Base-by-base conservation (phyloP, 2,329 filamentous ascomycete genomes). In the Fonsecaea multimorphosa region DNA sequence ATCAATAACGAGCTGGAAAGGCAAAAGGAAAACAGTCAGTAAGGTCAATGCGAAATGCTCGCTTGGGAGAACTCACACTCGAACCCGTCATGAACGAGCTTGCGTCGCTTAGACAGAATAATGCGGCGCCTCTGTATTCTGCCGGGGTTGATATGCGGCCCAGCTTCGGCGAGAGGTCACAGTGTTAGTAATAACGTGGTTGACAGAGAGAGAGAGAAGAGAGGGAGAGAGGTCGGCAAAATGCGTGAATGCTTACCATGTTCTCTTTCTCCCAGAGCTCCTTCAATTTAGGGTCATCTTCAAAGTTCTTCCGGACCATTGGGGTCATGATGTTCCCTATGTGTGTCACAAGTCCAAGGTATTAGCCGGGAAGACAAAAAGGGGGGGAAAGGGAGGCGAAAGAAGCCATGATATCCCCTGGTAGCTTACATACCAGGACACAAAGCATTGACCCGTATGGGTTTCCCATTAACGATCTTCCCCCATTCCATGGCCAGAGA, bases 301-400 rank as follows among this genome's bases (percentile, higher is more conserved):
- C 84, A 73, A 97, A 95, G 34, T 96, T 85, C 64, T 86, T 85
- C 75, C 91, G 86, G 1, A 94, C 91, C 93, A 97, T 96, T 24
- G 89, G 87, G 0, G 84, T 86, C 27, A 85, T 77, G 52, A 86
- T 84, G 65, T 86, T 68, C 2, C 66, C 66, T 66, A n/a, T n/a
- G n/a, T n/a, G n/a, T n/a, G n/a, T n/a, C n/a, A n/a, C n/a, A n/a
- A n/a, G n/a, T n/a, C n/a, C n/a, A n/a, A n/a, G n/a, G n/a, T n/a
- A n/a, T n/a, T n/a, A n/a, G n/a, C n/a, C n/a, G n/a, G 38, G 2
- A 12, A n/a, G 1, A 12, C 12, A 24, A 54, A 40, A 22, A 34
- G 14, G 3, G 22, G 40, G 7, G 38, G 9, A 19, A 9, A 16
- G 22, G 9, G n/a, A 31, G 8, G 8, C 3, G 12, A 38, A 34